Evolutionary conservation across 345 rosid genomes (phyloP).

Genomic region (Passiflora organensis): DNA sequence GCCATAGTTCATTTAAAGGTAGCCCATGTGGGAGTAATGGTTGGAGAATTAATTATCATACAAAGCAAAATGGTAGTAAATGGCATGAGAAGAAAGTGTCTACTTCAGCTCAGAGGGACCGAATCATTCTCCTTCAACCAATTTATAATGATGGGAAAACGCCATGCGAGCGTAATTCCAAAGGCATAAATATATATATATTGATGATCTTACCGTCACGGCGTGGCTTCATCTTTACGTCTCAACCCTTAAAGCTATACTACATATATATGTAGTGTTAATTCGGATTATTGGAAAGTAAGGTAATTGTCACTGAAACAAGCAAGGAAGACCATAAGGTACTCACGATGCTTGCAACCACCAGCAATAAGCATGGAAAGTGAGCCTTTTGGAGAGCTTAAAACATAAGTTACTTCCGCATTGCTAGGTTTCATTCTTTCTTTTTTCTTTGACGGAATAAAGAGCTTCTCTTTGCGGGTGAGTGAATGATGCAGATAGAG

Average conservation of each 20-base stretch:
- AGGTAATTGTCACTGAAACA: no score
- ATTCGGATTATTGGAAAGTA: no score
- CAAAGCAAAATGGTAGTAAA: neutral
- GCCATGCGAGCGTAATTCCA: slow-evolving; percentile 6
- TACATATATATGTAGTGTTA: no score
- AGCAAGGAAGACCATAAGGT: no score
- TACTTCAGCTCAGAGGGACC: neutral
- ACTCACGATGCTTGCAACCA: no score
- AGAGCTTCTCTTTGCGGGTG: neutral
- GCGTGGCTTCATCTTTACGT: slow-evolving; percentile 6
- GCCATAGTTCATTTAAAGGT: neutral
- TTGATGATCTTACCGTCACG: neutral
- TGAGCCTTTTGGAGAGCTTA: slow-evolving; percentile 8
- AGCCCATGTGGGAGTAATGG: slow-evolving; percentile 12
- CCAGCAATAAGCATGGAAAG: no score
- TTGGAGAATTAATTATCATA: neutral
- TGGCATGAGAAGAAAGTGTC: neutral
- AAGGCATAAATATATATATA: no score
- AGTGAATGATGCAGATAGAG: neutral
- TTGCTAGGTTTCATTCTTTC: no score
- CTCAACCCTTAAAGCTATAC: neutral
- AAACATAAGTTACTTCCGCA: slow-evolving; percentile 9
- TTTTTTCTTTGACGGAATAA: slow-evolving; percentile 24
- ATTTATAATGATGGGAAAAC: neutral
- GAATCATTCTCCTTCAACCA: neutral